phyloP scores from a whole-genome alignment of 1,284 basidiomycete genomes.

The Ceratobasidium sp. region DNA sequence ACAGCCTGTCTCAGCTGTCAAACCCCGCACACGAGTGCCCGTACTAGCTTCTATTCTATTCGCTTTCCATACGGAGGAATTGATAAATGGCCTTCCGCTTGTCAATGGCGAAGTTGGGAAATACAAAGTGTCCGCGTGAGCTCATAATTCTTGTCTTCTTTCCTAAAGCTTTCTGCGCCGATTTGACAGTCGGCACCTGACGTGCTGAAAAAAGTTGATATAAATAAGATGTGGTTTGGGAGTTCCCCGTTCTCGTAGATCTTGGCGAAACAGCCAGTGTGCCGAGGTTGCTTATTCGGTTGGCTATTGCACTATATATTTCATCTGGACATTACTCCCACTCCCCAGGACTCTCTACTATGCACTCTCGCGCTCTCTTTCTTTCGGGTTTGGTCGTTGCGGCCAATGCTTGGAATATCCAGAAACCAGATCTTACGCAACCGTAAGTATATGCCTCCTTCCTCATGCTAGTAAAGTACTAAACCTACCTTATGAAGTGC shows the following conservation, averaged over 20 bases:
- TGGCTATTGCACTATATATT: neutral
- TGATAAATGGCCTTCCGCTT: neutral
- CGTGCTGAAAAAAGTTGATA: neutral
- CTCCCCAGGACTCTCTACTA: neutral
- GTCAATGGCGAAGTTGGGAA: constrained; percentile 6
- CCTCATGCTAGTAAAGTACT: neutral
- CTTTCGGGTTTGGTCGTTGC: neutral
- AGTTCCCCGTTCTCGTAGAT: too few species aligned
- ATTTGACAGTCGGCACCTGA: neutral
- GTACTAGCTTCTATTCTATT: neutral
- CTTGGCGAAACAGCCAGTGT: neutral
- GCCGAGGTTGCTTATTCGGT: neutral
- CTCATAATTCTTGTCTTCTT: constrained; percentile 2
- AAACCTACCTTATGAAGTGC: neutral
- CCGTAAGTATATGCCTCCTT: neutral
- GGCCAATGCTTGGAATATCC: constrained; percentile 19
- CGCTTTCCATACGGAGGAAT: constrained; percentile 1
- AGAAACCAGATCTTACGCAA: constrained; percentile 10
- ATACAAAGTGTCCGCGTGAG: constrained; percentile 10
- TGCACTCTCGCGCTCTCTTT: constrained; percentile 19
- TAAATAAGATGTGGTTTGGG: neutral
- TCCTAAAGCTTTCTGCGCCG: neutral
- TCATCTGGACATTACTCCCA: neutral
- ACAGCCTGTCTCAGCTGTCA: neutral
- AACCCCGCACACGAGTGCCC: neutral